Evolutionary conservation across 2,329 filamentous ascomycete species (phyloP).

Genomic region (Nothophaeocryptopus gaeumannii): DNA sequence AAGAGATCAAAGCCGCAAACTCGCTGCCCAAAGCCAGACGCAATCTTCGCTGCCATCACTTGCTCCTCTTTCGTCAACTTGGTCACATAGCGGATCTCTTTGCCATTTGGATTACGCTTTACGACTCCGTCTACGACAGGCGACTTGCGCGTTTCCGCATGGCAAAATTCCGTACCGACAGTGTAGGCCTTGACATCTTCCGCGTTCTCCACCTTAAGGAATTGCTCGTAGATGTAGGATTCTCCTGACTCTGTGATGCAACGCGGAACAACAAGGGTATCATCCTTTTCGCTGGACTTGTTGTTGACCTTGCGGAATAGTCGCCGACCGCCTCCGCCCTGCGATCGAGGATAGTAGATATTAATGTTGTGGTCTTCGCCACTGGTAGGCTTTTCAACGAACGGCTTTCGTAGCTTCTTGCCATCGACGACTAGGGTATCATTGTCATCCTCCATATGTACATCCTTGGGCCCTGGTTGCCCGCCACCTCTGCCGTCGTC

Average conservation of each 20-base stretch:
- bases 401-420: constrained; percentile 77
- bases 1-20: constrained; percentile 96
- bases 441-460: constrained; percentile 85
- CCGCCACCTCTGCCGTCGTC: constrained; percentile 65
- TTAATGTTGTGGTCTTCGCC: constrained; percentile 98
- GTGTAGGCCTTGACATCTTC: constrained; percentile 99
- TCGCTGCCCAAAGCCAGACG: constrained; percentile 84
- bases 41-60: constrained; percentile 83
- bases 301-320: constrained; percentile 97
- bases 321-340: constrained; percentile 83
- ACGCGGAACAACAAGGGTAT: constrained; percentile 70
- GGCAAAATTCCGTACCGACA: constrained; percentile 87
- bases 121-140: constrained; percentile 96
- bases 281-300: constrained; percentile 94
- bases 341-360: constrained; percentile 88
- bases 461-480: constrained; percentile 57
- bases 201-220: constrained; percentile 92
- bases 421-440: constrained; percentile 89
- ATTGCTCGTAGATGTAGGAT: constrained; percentile 96
- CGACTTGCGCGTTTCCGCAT: constrained; percentile 95
- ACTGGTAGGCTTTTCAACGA: constrained; percentile 97
- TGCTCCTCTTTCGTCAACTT: constrained; percentile 76
- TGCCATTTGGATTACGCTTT: constrained; percentile 92
- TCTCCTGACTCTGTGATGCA: constrained; percentile 75
- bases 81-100: constrained; percentile 94